Evolutionary conservation across 1,284 basidiomycete genomes (phyloP).

Genomic region (Microbotryomycetes sp.): DNA sequence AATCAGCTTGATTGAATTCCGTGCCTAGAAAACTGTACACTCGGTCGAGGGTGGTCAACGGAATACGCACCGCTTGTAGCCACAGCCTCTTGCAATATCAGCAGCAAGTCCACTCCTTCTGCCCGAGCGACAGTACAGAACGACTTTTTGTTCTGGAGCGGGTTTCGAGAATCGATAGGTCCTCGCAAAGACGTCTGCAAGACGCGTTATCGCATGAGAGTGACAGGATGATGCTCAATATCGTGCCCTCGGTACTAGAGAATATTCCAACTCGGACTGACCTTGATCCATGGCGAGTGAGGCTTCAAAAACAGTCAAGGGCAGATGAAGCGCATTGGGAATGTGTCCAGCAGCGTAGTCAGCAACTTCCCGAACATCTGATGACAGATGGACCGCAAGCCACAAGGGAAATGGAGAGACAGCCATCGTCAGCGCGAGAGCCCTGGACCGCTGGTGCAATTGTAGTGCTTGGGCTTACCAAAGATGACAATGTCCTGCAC

Average conservation of each 20-base stretch:
- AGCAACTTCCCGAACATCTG: conserved; percentile 1
- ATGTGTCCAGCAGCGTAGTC: not conserved
- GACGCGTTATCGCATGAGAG: not conserved
- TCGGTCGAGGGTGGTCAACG: not conserved
- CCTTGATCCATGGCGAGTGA: conserved; percentile 2
- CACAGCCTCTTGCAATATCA: not conserved
- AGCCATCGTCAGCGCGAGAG: too few relatives aligned
- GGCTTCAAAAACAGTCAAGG: not conserved
- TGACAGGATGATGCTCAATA: not conserved
- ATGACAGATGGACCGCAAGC: not conserved
- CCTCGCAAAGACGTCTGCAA: not conserved
- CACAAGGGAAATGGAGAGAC: too few relatives aligned
- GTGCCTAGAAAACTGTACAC: not conserved
- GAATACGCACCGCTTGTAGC: not conserved
- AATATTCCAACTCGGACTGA: not conserved
- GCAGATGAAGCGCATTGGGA: not conserved
- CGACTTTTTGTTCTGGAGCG: not conserved
- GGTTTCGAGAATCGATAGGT: conserved; percentile 2
- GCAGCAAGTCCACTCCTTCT: not conserved
- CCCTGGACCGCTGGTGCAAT: not conserved
- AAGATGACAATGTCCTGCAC: not conserved
- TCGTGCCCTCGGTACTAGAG: not conserved
- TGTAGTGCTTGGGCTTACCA: conserved; percentile 1
- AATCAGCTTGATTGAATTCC: not conserved
- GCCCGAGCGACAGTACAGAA: conserved; percentile 2